Conservation (phyloP, 75 land plant species). For the Pinus tabuliformis region DNA sequence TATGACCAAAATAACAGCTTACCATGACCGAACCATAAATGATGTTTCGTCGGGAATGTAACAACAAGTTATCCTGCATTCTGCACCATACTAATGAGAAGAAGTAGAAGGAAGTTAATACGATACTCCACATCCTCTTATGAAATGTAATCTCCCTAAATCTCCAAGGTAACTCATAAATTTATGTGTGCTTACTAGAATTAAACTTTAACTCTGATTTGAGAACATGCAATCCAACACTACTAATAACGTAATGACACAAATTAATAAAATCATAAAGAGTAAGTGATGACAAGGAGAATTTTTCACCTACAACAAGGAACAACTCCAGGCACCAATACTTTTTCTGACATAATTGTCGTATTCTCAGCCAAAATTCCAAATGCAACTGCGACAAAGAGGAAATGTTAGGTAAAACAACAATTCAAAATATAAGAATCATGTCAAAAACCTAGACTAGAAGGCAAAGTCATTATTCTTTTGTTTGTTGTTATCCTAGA, state of each 20-base stretch:
- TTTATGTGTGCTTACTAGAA: neutral
- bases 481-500: too few relatives aligned
- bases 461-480: too few relatives aligned
- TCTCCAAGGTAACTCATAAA: neutral
- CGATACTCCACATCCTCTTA: neutral
- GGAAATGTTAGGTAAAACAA: slow-evolving; percentile 2
- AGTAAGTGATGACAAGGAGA: too few relatives aligned
- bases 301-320: slow-evolving; percentile 89
- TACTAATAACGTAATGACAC: neutral
- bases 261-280: too few relatives aligned
- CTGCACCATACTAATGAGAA: slow-evolving; percentile 72
- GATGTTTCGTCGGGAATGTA: slow-evolving; percentile 93
- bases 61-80: slow-evolving; percentile 97
- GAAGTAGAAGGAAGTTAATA: slow-evolving; percentile 3
- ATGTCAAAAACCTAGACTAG: too few relatives aligned
- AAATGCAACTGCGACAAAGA: slow-evolving; percentile 66
- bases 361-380: slow-evolving; percentile 88
- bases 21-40: slow-evolving; percentile 96
- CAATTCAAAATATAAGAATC: too few relatives aligned
- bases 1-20: slow-evolving; percentile 1
- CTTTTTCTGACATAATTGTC: slow-evolving; percentile 93
- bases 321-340: slow-evolving; percentile 74
- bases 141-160: too few relatives aligned
- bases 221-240: neutral
- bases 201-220: neutral